Evolutionary conservation across 192 early-diverging fungal genomes (phyloP).

Genomic region (Kickxella alabastrina): DNA sequence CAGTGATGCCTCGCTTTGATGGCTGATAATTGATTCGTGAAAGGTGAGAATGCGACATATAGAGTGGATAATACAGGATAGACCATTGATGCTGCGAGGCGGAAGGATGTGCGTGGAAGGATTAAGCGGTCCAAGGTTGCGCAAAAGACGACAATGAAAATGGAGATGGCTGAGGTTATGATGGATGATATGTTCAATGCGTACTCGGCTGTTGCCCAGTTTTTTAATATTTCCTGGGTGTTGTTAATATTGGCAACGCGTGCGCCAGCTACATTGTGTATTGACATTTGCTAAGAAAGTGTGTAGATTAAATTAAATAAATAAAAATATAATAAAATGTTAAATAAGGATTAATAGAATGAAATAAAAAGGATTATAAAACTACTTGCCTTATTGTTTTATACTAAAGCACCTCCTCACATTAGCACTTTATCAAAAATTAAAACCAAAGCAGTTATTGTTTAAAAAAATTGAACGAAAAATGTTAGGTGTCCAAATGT

Average conservation of each 20-base stretch:
- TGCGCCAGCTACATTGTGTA: too few species aligned
- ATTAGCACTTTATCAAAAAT: too few species aligned
- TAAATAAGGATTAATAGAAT: background rate
- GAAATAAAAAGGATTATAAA: background rate
- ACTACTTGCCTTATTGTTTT: too few species aligned
- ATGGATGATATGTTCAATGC: constrained; percentile 15
- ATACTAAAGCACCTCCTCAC: too few species aligned
- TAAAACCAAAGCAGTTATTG: too few species aligned
- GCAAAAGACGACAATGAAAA: constrained; percentile 1
- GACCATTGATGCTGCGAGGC: too few species aligned
- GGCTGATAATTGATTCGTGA: background rate
- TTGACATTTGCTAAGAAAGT: too few species aligned
- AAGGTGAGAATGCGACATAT: background rate
- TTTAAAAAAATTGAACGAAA: too few species aligned
- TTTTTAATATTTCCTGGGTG: background rate
- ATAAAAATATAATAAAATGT: too few species aligned
- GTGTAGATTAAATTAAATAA: too few species aligned
- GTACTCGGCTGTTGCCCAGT: constrained; percentile 12
- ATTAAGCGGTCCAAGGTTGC: constrained; percentile 13
- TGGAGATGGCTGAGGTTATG: background rate
- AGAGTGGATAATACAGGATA: background rate
- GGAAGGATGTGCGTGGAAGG: too few species aligned
- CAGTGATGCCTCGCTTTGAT: background rate
- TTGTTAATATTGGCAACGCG: background rate
- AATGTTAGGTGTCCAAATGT: too few species aligned